A percentile compares a stretch with the other conserved stretches of the same genome.
Evolutionary conservation across 148 eudicot genomes (phyloP).

Genomic region (Vaccinium corymbosum): DNA sequence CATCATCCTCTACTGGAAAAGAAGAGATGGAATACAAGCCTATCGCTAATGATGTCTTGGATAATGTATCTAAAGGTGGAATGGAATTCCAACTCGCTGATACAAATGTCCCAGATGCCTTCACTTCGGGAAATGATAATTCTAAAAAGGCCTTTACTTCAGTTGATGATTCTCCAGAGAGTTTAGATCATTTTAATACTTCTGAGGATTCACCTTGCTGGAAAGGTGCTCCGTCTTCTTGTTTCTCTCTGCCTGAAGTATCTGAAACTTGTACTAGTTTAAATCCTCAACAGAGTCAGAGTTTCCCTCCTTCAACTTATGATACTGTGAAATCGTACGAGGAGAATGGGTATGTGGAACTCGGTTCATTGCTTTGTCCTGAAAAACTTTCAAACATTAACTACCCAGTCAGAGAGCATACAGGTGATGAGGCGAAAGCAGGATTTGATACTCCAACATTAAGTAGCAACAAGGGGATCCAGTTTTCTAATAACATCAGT

Average conservation of each 20-base stretch:
- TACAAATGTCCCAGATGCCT: slow-evolving; percentile 32
- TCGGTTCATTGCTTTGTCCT: slow-evolving; percentile 19
- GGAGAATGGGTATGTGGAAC: slow-evolving; percentile 23
- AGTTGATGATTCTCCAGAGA: slow-evolving; percentile 41
- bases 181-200: slow-evolving; percentile 46
- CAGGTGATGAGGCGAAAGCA: slow-evolving; percentile 16
- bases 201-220: slow-evolving; percentile 97
- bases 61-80: slow-evolving; percentile 21
- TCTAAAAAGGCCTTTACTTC: slow-evolving; percentile 30
- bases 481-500: slow-evolving; percentile 20
- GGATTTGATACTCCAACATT: slow-evolving; percentile 24
- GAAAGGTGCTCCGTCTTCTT: slow-evolving; percentile 70
- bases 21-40: slow-evolving; percentile 26
- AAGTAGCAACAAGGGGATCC: slow-evolving; percentile 26
- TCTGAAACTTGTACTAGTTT: slow-evolving; percentile 28
- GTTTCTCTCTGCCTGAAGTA: slow-evolving; percentile 39
- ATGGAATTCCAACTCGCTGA: slow-evolving; percentile 30
- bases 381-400: slow-evolving; percentile 22
- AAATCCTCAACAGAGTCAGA: slow-evolving; percentile 28
- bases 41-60: slow-evolving; percentile 20
- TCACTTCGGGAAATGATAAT: slow-evolving; percentile 26
- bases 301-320: slow-evolving; percentile 17
- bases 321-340: slow-evolving; percentile 18
- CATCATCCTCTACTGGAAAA: slow-evolving; percentile 32
- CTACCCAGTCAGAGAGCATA: slow-evolving; percentile 17